Conservation (phyloP, 805 yeast genomes). For the Sugiyamaella lignohabitans region DNA sequence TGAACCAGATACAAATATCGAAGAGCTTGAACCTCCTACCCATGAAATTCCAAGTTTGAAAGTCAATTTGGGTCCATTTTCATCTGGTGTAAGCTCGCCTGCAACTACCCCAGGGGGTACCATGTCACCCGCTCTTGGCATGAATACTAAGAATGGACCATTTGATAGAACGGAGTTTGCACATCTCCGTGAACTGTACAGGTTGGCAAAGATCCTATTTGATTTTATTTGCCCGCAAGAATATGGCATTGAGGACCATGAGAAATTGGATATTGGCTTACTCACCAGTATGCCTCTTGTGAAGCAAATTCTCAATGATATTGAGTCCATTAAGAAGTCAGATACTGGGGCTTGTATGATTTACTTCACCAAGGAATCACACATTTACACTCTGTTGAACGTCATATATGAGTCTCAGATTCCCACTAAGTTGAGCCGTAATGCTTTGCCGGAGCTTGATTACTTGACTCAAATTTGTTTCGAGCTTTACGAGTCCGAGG, state of each 20-base stretch:
- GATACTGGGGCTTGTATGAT: constrained; percentile 80
- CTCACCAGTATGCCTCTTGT: constrained; percentile 92
- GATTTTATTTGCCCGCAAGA: constrained; percentile 99
- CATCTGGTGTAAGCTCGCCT: constrained; percentile 2
- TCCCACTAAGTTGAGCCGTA: constrained; percentile 92
- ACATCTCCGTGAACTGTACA: constrained; percentile 77
- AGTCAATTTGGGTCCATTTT: constrained; percentile 10
- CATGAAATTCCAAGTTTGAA: constrained; percentile 20
- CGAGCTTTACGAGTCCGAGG: constrained; percentile 79
- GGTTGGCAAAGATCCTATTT: constrained; percentile 85
- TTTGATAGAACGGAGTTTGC: constrained; percentile 79
- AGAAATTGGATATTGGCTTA: constrained; percentile 91
- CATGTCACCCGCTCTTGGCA: constrained; percentile 24
- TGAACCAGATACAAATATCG: constrained; percentile 46
- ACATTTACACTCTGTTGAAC: constrained; percentile 87
- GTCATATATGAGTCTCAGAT: constrained; percentile 85
- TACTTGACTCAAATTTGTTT: constrained; percentile 90
- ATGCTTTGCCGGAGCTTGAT: constrained; percentile 93
- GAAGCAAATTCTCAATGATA: constrained; percentile 74
- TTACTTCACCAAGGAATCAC: constrained; percentile 95
- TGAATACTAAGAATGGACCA: constrained; percentile 32
- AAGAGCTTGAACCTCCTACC: constrained; percentile 22
- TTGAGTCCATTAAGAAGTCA: constrained; percentile 68
- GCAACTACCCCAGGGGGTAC: constrained; percentile 21
- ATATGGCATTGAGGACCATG: constrained; percentile 93